Evolutionary conservation across 1,139 yeast genomes (phyloP).

Genomic region (Schizosaccharomyces versatilis): DNA sequence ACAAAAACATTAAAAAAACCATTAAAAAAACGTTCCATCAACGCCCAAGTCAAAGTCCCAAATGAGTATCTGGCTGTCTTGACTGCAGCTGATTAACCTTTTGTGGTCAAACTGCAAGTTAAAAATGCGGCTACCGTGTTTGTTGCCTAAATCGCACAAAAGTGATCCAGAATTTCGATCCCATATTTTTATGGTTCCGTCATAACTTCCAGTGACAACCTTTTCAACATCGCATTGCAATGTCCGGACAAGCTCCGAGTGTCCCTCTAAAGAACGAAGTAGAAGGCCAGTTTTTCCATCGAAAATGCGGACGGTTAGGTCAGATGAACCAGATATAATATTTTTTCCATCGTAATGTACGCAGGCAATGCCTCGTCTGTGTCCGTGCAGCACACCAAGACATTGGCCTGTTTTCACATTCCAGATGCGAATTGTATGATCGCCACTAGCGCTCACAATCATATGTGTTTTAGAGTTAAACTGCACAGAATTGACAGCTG

Average conservation of each 20-base stretch:
- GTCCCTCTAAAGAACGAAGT: slow-evolving; percentile 49
- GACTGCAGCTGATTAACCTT: slow-evolving; percentile 10
- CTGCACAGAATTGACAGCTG: slow-evolving; percentile 12
- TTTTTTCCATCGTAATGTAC: slow-evolving; percentile 13
- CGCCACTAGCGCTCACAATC: slow-evolving; percentile 29
- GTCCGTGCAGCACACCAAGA: slow-evolving; percentile 32
- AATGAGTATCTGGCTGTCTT: slow-evolving; percentile 8
- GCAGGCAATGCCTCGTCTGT: slow-evolving; percentile 11
- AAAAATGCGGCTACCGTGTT: slow-evolving; percentile 8
- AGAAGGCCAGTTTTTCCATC: slow-evolving; percentile 43
- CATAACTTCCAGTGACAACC: slow-evolving; percentile 11
- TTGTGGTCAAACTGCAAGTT: slow-evolving; percentile 9
- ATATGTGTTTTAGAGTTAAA: slow-evolving; percentile 4
- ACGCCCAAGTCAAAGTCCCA: slow-evolving; percentile 10
- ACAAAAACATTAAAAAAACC: not conserved
- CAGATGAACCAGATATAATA: slow-evolving; percentile 18
- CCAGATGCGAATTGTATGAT: slow-evolving; percentile 92
- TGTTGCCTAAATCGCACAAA: slow-evolving; percentile 6
- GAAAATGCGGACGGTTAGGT: slow-evolving; percentile 18
- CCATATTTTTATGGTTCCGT: slow-evolving; percentile 26
- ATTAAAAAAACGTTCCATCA: slow-evolving; percentile 10
- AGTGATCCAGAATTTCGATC: slow-evolving; percentile 52
- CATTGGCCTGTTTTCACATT: slow-evolving; percentile 82
- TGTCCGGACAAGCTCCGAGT: slow-evolving; percentile 16
- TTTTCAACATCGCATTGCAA: slow-evolving; percentile 8